Percentiles rank a stretch among this genome's conserved stretches.
Evolutionary conservation across 768 basidiomycete species (phyloP).

Genomic region (Boletus reticuloceps): DNA sequence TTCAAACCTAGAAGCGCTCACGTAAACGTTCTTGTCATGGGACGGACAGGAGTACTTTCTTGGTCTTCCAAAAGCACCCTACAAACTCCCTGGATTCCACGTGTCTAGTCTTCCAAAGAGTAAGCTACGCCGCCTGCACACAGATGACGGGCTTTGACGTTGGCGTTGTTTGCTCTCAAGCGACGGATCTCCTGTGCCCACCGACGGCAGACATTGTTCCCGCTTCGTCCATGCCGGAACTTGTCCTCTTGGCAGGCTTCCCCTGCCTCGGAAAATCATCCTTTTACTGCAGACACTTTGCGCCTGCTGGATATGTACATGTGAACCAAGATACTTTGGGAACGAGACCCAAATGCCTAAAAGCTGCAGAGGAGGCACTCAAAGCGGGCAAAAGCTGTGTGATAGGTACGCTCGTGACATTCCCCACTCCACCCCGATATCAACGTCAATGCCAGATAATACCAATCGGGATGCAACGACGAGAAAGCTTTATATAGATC

Average conservation of each 20-base stretch:
- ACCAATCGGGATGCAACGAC: constrained; percentile 80
- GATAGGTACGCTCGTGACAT: constrained; percentile 52
- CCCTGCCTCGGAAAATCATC: constrained; percentile 79
- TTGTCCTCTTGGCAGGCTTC: constrained; percentile 61
- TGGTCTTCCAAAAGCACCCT: constrained; percentile 40
- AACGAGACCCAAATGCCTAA: constrained; percentile 73
- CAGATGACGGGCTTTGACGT: neutral
- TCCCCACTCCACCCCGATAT: neutral
- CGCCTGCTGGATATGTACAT: constrained; percentile 65
- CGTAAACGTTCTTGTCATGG: neutral
- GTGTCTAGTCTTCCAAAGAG: constrained; percentile 44
- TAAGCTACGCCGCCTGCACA: constrained; percentile 6
- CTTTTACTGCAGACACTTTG: constrained; percentile 72
- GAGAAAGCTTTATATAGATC: constrained; percentile 65
- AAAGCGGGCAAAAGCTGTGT: constrained; percentile 63
- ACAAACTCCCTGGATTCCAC: constrained; percentile 65
- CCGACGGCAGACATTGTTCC: constrained; percentile 17
- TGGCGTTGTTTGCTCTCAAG: neutral
- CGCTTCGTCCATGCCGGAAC: constrained; percentile 31
- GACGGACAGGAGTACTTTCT: constrained; percentile 74
- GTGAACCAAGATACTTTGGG: constrained; percentile 85
- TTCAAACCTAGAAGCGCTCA: neutral
- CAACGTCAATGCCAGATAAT: constrained; percentile 57
- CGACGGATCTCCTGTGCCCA: constrained; percentile 39
- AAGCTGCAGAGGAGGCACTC: constrained; percentile 55